Evolutionary conservation across 2,329 filamentous ascomycete genomes (phyloP).

Genomic region (Nigrospora osmanthi): DNA sequence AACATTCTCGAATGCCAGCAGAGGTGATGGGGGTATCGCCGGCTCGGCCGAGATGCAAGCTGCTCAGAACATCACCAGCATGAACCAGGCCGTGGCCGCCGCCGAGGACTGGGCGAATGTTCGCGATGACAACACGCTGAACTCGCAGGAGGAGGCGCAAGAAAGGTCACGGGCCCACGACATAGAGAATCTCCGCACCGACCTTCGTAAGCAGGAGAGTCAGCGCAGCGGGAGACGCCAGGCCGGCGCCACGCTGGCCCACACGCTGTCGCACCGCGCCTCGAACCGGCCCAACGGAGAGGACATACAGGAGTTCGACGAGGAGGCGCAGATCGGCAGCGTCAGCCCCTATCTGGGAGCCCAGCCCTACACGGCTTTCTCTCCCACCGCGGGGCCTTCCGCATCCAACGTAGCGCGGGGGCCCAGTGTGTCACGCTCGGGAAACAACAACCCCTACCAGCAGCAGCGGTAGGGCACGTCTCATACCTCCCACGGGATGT

Average conservation of each 20-base stretch:
- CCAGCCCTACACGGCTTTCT: neutral
- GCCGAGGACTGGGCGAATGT: slow-evolving; percentile 30
- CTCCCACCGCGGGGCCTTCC: neutral
- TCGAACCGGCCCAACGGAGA: slow-evolving; percentile 18
- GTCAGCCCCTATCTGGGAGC: slow-evolving; percentile 2
- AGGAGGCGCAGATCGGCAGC: slow-evolving; percentile 21
- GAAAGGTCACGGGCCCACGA: slow-evolving; percentile 29
- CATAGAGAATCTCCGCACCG: slow-evolving; percentile 19
- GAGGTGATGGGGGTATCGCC: slow-evolving; percentile 9
- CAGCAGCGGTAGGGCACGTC: slow-evolving; percentile 6
- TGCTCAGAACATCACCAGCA: slow-evolving; percentile 34
- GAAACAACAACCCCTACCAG: slow-evolving; percentile 9
- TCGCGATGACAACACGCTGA: slow-evolving; percentile 26
- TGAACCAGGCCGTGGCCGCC: slow-evolving; percentile 22
- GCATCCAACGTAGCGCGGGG: slow-evolving; percentile 2
- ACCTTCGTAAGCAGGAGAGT: slow-evolving; percentile 17
- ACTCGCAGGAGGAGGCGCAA: slow-evolving; percentile 17
- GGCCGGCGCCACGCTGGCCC: slow-evolving; percentile 19
- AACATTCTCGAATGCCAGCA: slow-evolving; percentile 10
- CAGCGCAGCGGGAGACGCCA: slow-evolving; percentile 20
- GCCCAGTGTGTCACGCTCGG: slow-evolving; percentile 6
- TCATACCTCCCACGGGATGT: neutral
- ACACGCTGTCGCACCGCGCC: slow-evolving; percentile 10
- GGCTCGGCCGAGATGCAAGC: slow-evolving; percentile 34
- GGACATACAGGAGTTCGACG: slow-evolving; percentile 15